Conservation (phyloP, 768 basidiomycete species). For the Kwoniella dejecticola region DNA sequence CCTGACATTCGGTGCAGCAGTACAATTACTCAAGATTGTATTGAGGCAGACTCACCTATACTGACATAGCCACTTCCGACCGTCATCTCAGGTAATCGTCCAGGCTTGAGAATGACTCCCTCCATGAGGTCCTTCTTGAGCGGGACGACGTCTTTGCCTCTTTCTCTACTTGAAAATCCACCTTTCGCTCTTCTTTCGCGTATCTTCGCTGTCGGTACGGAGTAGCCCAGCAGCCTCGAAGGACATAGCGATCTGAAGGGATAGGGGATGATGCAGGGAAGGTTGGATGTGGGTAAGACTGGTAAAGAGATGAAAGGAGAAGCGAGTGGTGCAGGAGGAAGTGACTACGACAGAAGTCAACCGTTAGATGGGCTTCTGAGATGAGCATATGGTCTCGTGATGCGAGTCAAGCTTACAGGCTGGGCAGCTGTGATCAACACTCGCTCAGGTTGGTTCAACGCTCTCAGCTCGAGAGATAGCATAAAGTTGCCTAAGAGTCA, state of each 20-base stretch:
- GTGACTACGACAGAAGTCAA: conserved; percentile 29
- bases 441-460: conserved; percentile 25
- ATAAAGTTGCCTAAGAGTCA: conserved; percentile 50
- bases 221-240: conserved; percentile 38
- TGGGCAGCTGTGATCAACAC: conserved; percentile 39
- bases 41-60: conserved; percentile 35
- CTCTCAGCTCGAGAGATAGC: conserved; percentile 47
- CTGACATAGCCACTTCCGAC: conserved; percentile 44
- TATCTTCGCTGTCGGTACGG: conserved; percentile 21
- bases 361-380: not conserved
- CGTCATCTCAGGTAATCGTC: conserved; percentile 17
- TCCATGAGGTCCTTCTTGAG: conserved; percentile 47
- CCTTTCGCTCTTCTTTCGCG: conserved; percentile 24
- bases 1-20: no score
- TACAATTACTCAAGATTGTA: not conserved
- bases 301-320: conserved; percentile 24
- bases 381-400: no score
- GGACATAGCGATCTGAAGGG: conserved; percentile 45
- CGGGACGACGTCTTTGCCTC: conserved; percentile 39
- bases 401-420: conserved; percentile 30
- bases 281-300: conserved; percentile 18
- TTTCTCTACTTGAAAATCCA: conserved; percentile 24
- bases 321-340: conserved; percentile 42
- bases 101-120: conserved; percentile 40
- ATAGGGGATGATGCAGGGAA: conserved; percentile 46